Conservation (phyloP, 345 rosid genomes). For the Corymbia maculata region DNA sequence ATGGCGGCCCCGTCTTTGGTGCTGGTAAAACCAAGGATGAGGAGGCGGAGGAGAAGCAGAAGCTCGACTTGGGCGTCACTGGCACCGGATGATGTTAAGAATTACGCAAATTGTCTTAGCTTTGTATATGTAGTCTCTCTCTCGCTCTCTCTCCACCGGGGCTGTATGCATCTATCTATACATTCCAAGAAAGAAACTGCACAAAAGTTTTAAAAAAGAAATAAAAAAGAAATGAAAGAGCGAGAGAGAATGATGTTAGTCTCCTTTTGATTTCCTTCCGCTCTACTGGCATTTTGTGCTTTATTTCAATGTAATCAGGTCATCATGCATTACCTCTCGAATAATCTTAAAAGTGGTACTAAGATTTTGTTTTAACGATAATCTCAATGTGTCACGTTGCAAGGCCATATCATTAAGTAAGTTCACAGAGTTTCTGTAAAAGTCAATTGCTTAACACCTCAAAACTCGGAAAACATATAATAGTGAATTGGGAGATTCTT, state of each 20-base stretch:
- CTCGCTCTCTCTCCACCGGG: background rate
- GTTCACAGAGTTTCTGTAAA: too few species aligned
- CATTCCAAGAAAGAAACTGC: background rate
- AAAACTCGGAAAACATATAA: background rate
- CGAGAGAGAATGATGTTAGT: background rate
- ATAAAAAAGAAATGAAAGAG: background rate
- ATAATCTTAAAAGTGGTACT: background rate
- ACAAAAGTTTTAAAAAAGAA: too few species aligned
- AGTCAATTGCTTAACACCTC: too few species aligned
- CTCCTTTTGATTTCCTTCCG: background rate
- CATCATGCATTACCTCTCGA: background rate
- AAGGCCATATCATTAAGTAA: background rate
- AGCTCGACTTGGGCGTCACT: slow-evolving; percentile 29
- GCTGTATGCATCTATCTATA: background rate
- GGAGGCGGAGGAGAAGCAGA: slow-evolving; percentile 13
- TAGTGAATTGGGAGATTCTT: background rate
- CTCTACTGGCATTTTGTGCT: background rate
- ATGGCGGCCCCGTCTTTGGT: slow-evolving; percentile 42
- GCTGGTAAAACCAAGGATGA: background rate
- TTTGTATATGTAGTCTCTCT: background rate
- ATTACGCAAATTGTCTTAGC: background rate
- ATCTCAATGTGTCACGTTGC: background rate
- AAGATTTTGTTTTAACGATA: background rate
- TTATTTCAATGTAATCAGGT: background rate
- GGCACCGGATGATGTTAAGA: slow-evolving; percentile 23